phyloP scores from a whole-genome alignment of 2,329 filamentous ascomycete species.

The Fusarium oxysporum region DNA sequence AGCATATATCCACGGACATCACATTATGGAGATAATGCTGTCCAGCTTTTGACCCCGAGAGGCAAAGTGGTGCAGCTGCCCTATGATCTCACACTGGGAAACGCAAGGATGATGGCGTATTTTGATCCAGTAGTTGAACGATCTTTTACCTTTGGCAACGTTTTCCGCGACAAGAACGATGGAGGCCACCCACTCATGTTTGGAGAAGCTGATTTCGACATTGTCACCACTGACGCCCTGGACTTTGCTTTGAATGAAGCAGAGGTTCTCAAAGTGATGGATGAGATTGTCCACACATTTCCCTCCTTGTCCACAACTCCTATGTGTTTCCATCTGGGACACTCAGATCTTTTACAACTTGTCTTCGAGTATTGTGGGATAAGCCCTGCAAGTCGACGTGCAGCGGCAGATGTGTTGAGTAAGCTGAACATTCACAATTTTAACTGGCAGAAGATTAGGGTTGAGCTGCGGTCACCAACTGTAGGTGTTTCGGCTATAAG shows the following conservation, averaged over 20 bases:
- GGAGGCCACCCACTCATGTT: slow-evolving; percentile 86
- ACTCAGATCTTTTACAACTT: slow-evolving; percentile 84
- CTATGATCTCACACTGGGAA: slow-evolving; percentile 89
- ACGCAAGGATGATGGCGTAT: slow-evolving; percentile 85
- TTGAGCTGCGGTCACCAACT: slow-evolving; percentile 82
- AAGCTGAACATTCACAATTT: slow-evolving; percentile 85
- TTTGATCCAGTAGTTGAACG: slow-evolving; percentile 74
- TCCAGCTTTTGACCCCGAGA: slow-evolving; percentile 82
- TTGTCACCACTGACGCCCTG: slow-evolving; percentile 83
- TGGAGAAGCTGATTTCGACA: slow-evolving; percentile 95
- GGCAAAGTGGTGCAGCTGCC: slow-evolving; percentile 95
- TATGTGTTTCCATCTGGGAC: slow-evolving; percentile 92
- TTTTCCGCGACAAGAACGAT: slow-evolving; percentile 82
- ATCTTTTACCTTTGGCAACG: slow-evolving; percentile 87
- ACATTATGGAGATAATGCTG: slow-evolving; percentile 79
- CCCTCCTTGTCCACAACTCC: slow-evolving; percentile 76
- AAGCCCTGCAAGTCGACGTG: slow-evolving; percentile 72
- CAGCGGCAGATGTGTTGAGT: slow-evolving; percentile 85
- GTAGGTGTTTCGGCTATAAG: slow-evolving; percentile 89
- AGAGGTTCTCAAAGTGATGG: slow-evolving; percentile 91
- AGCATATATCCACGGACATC: slow-evolving; percentile 84
- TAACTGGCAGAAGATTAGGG: slow-evolving; percentile 85
- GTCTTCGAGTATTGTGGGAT: slow-evolving; percentile 94
- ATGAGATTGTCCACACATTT: slow-evolving; percentile 87
- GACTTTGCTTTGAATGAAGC: slow-evolving; percentile 92